Conservation (phyloP, 805 yeast genomes). For the Nakazawaea ernobii region DNA sequence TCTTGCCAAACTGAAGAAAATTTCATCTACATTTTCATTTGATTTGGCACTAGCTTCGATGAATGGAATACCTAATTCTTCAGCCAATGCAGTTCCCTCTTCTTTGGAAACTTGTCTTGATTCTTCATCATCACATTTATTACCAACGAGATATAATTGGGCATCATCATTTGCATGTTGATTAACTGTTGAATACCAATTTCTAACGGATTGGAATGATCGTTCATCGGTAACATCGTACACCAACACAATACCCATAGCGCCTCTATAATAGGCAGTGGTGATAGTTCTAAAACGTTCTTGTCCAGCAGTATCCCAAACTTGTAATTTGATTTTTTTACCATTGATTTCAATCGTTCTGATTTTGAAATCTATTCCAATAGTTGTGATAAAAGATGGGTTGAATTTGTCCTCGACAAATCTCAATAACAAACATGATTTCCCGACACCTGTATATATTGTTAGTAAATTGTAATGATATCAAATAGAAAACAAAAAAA, state of each 20-base stretch:
- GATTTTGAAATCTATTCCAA: constrained; percentile 97
- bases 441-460: constrained; percentile 52
- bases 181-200: constrained; percentile 93
- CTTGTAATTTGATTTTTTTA: constrained; percentile 86
- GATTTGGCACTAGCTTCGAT: constrained; percentile 96
- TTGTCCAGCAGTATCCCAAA: constrained; percentile 98
- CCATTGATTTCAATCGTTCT: constrained; percentile 94
- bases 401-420: constrained; percentile 96
- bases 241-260: constrained; percentile 80
- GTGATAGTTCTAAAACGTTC: constrained; percentile 93
- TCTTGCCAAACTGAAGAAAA: constrained; percentile 84
- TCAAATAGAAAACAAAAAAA: too few species aligned
- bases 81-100: constrained; percentile 87
- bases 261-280: constrained; percentile 88
- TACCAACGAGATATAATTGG: constrained; percentile 89
- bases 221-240: constrained; percentile 86
- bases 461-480: constrained; percentile 3
- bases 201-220: constrained; percentile 86
- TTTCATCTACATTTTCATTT: constrained; percentile 84
- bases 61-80: constrained; percentile 82
- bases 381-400: constrained; percentile 94
- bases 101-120: constrained; percentile 82
- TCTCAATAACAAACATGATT: constrained; percentile 83
- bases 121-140: constrained; percentile 88
- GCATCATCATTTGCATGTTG: constrained; percentile 97